Base-by-base conservation (phyloP, 2,329 filamentous ascomycete genomes). In the Microsporum canis region DNA sequence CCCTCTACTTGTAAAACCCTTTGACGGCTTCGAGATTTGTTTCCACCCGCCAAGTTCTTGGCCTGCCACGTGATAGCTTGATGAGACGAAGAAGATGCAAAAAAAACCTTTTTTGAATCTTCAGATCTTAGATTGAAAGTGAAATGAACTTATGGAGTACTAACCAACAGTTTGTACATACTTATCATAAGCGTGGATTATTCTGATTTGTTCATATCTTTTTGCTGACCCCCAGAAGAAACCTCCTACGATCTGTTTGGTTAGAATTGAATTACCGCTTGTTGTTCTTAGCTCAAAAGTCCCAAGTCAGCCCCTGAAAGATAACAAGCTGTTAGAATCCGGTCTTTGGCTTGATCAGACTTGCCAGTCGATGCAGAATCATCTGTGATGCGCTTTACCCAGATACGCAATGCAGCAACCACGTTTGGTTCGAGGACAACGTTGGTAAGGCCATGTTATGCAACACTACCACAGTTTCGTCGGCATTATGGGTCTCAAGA, bases 401-500 rank as follows among this genome's bases (percentile, higher is more conserved):
- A 51, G 47, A 23, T 59, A 56, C 55, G 45, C 33, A 36, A 58
- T 57, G 27, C 59, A 45, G 53, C 41, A 58, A 38, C 43, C 34
- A n/a, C 29, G 27, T 59, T 61, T 57, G 51, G 31, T 29, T 14
- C 61, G 12, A 59, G 60, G 49, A 57, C 45, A 57, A 55, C 17
- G 45, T 31, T 56, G 12, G 49, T 61, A 49, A 57, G 57, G 5
- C 63, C 63, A 6, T 45, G 43, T 27, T 58, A 41, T 59, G 45
- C 36, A 8, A 61, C 60, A 5, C 62, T 62, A 45, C 34, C 14
- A 41, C 51, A 45, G 43, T 23, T 59, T 43, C 43, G 38, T 6
- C 64, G 61, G 17, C 60, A 43, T 38, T 63, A 65, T 63, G 62
- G 61, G 29, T 65, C 61, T 34, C 63, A 66, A 49, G 62, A 65